Conservation (phyloP, 208 protist species). For the Eutreptiella sp. region DNA sequence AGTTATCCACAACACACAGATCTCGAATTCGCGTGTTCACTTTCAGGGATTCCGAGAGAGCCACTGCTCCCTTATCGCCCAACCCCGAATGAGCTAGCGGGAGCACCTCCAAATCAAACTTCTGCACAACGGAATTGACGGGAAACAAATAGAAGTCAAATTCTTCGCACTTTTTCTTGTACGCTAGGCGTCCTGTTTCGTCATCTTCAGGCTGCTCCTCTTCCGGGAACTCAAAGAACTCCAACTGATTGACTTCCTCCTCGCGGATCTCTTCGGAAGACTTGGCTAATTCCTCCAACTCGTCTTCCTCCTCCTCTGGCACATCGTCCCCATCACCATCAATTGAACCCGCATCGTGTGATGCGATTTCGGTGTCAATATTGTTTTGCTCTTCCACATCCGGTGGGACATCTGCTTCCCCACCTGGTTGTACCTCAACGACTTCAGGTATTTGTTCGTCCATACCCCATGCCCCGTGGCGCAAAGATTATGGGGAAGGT, state of each 20-base stretch:
- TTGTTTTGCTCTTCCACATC: too few species aligned
- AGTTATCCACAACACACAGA: conserved; percentile 63
- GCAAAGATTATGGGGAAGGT: too few species aligned
- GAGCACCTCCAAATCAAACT: conserved; percentile 55
- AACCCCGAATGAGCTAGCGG: conserved; percentile 63
- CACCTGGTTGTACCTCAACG: too few species aligned
- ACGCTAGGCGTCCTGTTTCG: conserved; percentile 51
- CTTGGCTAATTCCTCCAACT: too few species aligned
- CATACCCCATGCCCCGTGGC: too few species aligned
- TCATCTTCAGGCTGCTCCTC: conserved; percentile 57
- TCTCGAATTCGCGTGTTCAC: conserved; percentile 54
- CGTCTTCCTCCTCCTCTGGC: too few species aligned
- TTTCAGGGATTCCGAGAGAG: conserved; percentile 58
- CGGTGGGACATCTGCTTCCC: too few species aligned
- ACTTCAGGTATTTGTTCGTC: too few species aligned
- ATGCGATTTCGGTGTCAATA: too few species aligned
- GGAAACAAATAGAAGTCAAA: conserved; percentile 67
- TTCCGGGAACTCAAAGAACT: conserved; percentile 47
- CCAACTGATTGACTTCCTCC: conserved; percentile 50
- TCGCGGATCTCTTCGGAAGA: conserved; percentile 5
- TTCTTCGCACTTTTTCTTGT: conserved; percentile 49
- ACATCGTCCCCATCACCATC: too few species aligned
- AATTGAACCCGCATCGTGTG: too few species aligned
- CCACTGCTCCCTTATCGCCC: conserved; percentile 54
- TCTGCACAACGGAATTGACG: conserved; percentile 49